phyloP scores from a whole-genome alignment of 2,329 filamentous ascomycete genomes.

The Leptographium galeiforme region DNA sequence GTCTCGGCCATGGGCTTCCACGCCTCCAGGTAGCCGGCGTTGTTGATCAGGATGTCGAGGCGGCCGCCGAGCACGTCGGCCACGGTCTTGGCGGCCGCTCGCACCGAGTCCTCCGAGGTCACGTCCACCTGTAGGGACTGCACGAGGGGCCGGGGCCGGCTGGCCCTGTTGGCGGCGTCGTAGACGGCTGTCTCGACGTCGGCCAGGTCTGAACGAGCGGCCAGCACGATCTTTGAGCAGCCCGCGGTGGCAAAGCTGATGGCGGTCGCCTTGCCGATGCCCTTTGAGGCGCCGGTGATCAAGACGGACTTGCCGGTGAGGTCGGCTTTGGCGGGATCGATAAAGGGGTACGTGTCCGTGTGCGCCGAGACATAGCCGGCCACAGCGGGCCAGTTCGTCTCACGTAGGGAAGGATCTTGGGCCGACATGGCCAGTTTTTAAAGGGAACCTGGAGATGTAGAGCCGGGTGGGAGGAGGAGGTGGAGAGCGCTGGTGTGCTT shows the following conservation, averaged over 20 bases:
- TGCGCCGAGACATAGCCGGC: neutral
- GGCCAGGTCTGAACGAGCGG: neutral
- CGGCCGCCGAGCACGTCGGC: neutral
- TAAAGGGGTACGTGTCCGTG: constrained; percentile 12
- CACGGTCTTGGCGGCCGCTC: neutral
- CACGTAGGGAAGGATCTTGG: neutral
- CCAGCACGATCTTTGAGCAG: constrained; percentile 3
- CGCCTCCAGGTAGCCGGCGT: constrained; percentile 5
- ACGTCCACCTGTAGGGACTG: neutral
- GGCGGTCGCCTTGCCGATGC: constrained; percentile 6
- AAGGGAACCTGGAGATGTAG: neutral
- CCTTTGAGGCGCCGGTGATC: constrained; percentile 7
- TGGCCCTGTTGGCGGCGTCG: constrained; percentile 1
- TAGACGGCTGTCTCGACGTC: neutral
- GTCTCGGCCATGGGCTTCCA: neutral
- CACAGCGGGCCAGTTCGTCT: neutral
- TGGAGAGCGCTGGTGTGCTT: neutral
- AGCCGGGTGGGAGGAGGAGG: neutral
- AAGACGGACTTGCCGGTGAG: constrained; percentile 8
- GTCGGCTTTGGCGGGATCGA: constrained; percentile 4
- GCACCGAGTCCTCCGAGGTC: constrained; percentile 1
- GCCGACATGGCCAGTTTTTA: neutral
- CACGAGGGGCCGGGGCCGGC: neutral
- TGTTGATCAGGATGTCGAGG: constrained; percentile 10
- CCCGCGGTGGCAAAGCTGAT: constrained; percentile 6